Conservation (phyloP, 208 protist genomes). For the Trichomonas vaginalis region DNA sequence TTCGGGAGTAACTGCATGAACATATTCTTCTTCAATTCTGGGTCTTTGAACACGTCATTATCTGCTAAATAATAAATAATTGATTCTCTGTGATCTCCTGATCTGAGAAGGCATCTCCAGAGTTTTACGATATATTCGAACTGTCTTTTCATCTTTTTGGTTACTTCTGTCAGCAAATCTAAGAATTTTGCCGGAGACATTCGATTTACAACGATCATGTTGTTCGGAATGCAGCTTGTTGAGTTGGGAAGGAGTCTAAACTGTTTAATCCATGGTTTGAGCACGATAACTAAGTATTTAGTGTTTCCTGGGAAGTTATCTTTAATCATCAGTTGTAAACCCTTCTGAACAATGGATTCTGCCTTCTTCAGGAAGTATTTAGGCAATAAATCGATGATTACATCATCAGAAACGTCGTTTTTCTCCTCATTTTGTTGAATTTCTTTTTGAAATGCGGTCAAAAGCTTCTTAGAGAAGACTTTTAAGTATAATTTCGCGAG, state of each 20-base stretch:
- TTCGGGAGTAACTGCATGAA: neutral
- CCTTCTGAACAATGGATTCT: neutral
- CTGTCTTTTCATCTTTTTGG: neutral
- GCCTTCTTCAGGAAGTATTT: neutral
- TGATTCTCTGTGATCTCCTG: neutral
- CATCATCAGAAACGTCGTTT: neutral
- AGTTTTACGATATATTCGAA: neutral
- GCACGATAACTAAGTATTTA: neutral
- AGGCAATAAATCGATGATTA: neutral
- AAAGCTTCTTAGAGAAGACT: neutral
- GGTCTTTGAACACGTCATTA: too few relatives aligned
- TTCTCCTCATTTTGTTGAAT: neutral
- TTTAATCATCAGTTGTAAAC: neutral
- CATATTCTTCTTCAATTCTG: neutral
- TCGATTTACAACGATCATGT: too few relatives aligned
- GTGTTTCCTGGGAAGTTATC: neutral
- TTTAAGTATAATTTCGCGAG: neutral
- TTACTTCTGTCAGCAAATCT: neutral
- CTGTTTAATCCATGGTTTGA: neutral
- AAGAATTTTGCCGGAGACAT: neutral
- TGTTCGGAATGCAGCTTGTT: neutral
- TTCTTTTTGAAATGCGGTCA: neutral
- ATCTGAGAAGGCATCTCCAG: neutral
- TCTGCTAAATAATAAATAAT: neutral
- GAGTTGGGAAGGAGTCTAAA: neutral